Conservation (phyloP, 768 basidiomycete genomes). For the Clitopilus passeckerianus region DNA sequence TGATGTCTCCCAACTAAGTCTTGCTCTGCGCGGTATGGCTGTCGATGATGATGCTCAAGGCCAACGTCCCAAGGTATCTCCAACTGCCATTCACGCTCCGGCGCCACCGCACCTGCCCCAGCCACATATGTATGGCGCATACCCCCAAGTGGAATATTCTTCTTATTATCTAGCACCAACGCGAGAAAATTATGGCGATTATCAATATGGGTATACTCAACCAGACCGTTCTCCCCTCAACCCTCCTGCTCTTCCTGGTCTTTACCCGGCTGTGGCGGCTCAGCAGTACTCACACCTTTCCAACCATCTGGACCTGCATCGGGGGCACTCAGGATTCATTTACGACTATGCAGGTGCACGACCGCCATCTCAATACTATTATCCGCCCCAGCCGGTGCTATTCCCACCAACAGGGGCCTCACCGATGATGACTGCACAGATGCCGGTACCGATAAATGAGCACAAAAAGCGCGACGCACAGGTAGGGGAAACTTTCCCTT, state of each 20-base stretch:
- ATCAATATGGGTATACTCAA: constrained; percentile 48
- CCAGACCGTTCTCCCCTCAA: constrained; percentile 21
- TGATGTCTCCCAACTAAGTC: not conserved
- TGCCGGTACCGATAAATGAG: constrained; percentile 33
- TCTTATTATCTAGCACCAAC: constrained; percentile 52
- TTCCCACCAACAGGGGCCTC: constrained; percentile 50
- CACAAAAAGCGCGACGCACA: constrained; percentile 56
- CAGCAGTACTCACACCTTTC: constrained; percentile 35
- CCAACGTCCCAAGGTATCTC: constrained; percentile 10
- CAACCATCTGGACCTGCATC: constrained; percentile 31
- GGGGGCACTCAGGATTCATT: constrained; percentile 49
- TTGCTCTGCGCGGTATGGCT: constrained; percentile 44
- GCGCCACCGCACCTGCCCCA: constrained; percentile 37
- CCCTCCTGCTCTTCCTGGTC: constrained; percentile 34
- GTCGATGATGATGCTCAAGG: constrained; percentile 21
- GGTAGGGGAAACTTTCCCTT: constrained; percentile 25
- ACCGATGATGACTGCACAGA: constrained; percentile 47
- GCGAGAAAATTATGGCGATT: constrained; percentile 50
- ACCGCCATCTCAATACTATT: constrained; percentile 57
- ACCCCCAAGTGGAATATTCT: constrained; percentile 53
- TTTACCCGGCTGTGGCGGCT: constrained; percentile 45
- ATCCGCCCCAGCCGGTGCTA: constrained; percentile 51
- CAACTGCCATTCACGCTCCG: constrained; percentile 30
- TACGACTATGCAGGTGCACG: constrained; percentile 53
- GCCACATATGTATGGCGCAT: constrained; percentile 43